Conservation (phyloP, 1,284 basidiomycete genomes). For the Fereydounia khargensis region DNA sequence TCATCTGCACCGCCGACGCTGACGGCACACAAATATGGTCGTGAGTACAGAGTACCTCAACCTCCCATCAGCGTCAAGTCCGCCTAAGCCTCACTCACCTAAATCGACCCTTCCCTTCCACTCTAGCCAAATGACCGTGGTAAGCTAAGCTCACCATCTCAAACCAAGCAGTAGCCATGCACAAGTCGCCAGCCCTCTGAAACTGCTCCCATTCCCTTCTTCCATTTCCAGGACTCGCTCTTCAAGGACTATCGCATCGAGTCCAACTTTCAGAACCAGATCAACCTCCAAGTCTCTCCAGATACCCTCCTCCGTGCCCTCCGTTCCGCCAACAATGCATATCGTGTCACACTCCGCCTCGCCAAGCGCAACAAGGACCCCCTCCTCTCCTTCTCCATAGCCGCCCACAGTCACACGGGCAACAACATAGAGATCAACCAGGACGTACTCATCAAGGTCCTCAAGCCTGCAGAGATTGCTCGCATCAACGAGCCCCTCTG, state of each 20-base stretch:
- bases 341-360: slow-evolving; percentile 46
- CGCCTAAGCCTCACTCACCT: too few species aligned
- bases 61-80: too few species aligned
- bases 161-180: too few species aligned
- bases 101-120: too few species aligned
- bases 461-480: slow-evolving; percentile 51
- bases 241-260: slow-evolving; percentile 52
- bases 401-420: slow-evolving; percentile 38
- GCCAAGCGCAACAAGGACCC: slow-evolving; percentile 53
- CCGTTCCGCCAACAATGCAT: slow-evolving; percentile 40
- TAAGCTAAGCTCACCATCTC: neutral
- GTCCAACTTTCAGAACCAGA: slow-evolving; percentile 56
- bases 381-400: slow-evolving; percentile 49
- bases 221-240: slow-evolving; percentile 24
- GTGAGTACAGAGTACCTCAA: slow-evolving; percentile 43
- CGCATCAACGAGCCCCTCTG: slow-evolving; percentile 53
- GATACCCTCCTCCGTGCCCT: slow-evolving; percentile 53
- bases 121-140: neutral
- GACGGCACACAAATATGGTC: slow-evolving; percentile 56
- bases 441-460: slow-evolving; percentile 54
- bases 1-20: slow-evolving; percentile 51
- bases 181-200: too few species aligned
- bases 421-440: slow-evolving; percentile 49
- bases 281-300: slow-evolving; percentile 56
- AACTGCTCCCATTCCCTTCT: too few species aligned